These are phyloP conservation scores for Strombidium stylifer DNA, from an alignment of 73 alveolate genomes.

Conservation along the genomic window DNA sequence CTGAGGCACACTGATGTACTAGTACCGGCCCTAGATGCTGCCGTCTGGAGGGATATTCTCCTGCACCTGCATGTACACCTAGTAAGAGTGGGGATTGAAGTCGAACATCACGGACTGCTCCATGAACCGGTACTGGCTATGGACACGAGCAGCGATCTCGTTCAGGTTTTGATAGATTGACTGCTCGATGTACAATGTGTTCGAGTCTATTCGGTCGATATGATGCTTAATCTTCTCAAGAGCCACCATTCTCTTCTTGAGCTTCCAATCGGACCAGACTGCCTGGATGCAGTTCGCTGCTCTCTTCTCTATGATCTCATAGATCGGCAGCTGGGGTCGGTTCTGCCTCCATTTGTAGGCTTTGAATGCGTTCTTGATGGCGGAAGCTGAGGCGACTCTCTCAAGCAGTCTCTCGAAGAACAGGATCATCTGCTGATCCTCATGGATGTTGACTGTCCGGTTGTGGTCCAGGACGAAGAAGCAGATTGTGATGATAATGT, in stretches of 20 bases:
- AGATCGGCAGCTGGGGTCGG: neutral
- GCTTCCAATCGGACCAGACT: slow-evolving; percentile 50
- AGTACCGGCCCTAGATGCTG: neutral
- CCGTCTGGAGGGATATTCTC: neutral
- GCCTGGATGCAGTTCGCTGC: slow-evolving; percentile 35
- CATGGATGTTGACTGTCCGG: neutral
- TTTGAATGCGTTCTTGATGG: slow-evolving; percentile 10
- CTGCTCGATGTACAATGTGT: slow-evolving; percentile 42
- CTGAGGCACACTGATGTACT: neutral
- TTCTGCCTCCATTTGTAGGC: slow-evolving; percentile 1
- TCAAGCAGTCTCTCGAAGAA: slow-evolving; percentile 41
- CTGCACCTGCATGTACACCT: neutral
- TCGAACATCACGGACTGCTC: slow-evolving; percentile 37
- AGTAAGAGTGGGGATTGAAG: slow-evolving; percentile 15
- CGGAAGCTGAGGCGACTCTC: slow-evolving; percentile 33
- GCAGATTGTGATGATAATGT: slow-evolving; percentile 9
- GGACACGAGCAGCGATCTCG: neutral
- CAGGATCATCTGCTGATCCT: slow-evolving; percentile 9
- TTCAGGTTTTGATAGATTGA: slow-evolving; percentile 27
- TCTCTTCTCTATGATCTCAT: slow-evolving; percentile 30
- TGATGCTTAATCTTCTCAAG: slow-evolving; percentile 12
- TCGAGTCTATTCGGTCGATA: slow-evolving; percentile 19
- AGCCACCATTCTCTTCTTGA: slow-evolving; percentile 35
- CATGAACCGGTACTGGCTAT: neutral
- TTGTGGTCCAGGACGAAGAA: slow-evolving; percentile 33